Percentiles rank a stretch among this genome's conserved stretches.
phyloP scores from a whole-genome alignment of 495 filamentous ascomycete species.

The Niebla homalea region DNA sequence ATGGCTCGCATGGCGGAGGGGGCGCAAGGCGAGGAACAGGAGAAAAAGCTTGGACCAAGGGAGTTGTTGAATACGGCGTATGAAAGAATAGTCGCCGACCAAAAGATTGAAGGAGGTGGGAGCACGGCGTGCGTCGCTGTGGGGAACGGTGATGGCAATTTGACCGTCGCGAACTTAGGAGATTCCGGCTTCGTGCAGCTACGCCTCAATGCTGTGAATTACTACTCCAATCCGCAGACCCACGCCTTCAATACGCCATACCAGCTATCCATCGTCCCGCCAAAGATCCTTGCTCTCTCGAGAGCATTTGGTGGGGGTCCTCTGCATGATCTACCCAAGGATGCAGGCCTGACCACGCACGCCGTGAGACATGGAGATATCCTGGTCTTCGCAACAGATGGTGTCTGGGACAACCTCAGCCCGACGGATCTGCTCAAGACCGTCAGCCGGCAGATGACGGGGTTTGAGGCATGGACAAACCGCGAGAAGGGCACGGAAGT shows the following conservation, averaged over 20 bases:
- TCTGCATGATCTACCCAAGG: conserved; percentile 66
- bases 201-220: conserved; percentile 67
- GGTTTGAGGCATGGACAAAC: conserved; percentile 56
- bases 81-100: conserved; percentile 60
- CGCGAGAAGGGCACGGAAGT: conserved; percentile 45
- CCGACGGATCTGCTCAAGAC: conserved; percentile 74
- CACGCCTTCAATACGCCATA: conserved; percentile 97
- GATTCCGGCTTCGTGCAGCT: conserved; percentile 92
- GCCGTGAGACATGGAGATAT: conserved; percentile 79
- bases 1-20: conserved; percentile 62
- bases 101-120: conserved; percentile 63
- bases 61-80: conserved; percentile 74
- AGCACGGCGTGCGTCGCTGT: conserved; percentile 82
- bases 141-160: conserved; percentile 48
- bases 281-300: conserved; percentile 59
- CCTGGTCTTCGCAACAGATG: conserved; percentile 81
- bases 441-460: conserved; percentile 60
- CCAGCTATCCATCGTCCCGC: conserved; percentile 81
- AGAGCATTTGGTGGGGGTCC: conserved; percentile 69
- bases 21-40: conserved; percentile 26
- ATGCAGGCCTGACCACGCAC: conserved; percentile 68
- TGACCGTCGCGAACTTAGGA: conserved; percentile 89
- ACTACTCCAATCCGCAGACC: conserved; percentile 73
- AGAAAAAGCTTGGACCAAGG: conserved; percentile 43
- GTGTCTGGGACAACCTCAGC: conserved; percentile 94